Percentiles rank a stretch among this genome's conserved stretches.
These are phyloP conservation scores for Tuber magnatum DNA, from an alignment of 495 filamentous ascomycete species.

Conservation along the genomic window DNA sequence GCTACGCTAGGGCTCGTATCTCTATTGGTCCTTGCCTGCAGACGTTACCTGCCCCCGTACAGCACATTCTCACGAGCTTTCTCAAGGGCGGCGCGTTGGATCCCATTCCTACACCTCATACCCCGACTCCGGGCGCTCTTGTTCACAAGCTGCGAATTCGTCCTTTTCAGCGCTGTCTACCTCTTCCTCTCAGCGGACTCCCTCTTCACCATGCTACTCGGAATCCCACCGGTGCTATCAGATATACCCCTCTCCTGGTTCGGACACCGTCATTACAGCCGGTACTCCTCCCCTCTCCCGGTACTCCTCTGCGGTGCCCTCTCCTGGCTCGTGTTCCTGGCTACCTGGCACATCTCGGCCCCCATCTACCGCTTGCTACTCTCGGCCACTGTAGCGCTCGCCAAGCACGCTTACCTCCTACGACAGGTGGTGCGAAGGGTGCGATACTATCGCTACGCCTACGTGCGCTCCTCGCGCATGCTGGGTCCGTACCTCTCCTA, in stretches of 20 bases:
- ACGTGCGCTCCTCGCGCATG: neutral
- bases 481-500: neutral
- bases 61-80: neutral
- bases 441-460: neutral
- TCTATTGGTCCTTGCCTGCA: neutral
- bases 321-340: neutral
- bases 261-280: neutral
- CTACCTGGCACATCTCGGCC: neutral
- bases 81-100: neutral
- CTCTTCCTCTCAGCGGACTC: neutral
- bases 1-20: neutral
- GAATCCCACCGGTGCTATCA: neutral
- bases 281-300: neutral
- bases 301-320: neutral
- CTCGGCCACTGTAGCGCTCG: neutral
- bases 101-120: neutral
- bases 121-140: neutral
- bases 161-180: neutral
- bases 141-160: neutral
- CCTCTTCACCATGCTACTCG: neutral
- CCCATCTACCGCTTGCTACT: neutral
- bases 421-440: neutral
- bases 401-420: neutral
- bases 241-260: neutral
- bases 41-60: neutral